Base-by-base conservation (phyloP, 2,329 filamentous ascomycete species). In the Venturia aucupariae region DNA sequence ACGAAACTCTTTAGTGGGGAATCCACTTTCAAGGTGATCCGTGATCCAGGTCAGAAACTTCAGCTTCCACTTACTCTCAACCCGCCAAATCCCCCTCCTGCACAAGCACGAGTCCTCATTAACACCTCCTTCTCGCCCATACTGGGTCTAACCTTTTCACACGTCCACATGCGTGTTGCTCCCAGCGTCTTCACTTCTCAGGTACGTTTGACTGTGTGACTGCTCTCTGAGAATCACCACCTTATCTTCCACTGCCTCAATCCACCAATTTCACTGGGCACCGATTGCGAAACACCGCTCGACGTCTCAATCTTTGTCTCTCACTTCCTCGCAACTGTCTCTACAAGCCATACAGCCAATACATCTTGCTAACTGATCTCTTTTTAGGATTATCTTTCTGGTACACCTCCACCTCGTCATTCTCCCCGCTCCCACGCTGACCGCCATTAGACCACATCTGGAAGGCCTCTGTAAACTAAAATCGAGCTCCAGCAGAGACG, bases 381-480 rank as follows among this genome's bases (percentile, higher is more conserved):
- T 68, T 65, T 46, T 55, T 70, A 82, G 84, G 84, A 86, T 79
- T 86, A 86, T 77, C 86, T 86, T 78, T 86, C 83, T 79, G 81
- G 80, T 82, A 81, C 73, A 76, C 68, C 54, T 44, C 22, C 32
- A 39, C 51, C 17, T 27, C 22, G 19, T 69, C 67, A 63, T 59
- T 65, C 61, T 66, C 63, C 64, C 65, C 54, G 67, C 60, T 62
- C 65, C 65, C 54, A 67, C 63, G 73, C 71, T 73, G 65, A 74
- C 69, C 63, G 35, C 64, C 46, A 63, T 66, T 67, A 81, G 84
- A 87, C 80, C 84, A 87, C 79, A 81, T 87, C 76, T 87, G 84
- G 84, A 87, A 86, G 79, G 83, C 84, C 71, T 84, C 82, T 73
- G 81, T 82, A 74, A 86, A 84, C 76, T 85, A 79, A 82, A 39